Evolutionary conservation across 768 basidiomycete genomes (phyloP).

Genomic region (Tricholoma flavovirens): DNA sequence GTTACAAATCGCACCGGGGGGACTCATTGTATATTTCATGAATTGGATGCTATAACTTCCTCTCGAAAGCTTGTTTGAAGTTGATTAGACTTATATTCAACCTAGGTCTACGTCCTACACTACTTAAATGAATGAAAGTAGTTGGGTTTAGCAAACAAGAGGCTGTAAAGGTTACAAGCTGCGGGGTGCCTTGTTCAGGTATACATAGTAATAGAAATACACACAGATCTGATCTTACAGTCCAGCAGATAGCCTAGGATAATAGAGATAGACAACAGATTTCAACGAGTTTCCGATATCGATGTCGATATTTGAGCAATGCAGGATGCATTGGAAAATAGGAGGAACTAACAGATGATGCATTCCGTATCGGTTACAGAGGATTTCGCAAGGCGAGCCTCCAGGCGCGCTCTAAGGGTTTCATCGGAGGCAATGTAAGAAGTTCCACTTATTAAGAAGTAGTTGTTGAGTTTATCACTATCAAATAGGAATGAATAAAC

Average conservation of each 20-base stretch:
- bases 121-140: too few relatives aligned
- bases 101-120: too few relatives aligned
- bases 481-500: constrained; percentile 14
- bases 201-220: neutral
- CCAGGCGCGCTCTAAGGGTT: constrained; percentile 38
- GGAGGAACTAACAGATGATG: constrained; percentile 32
- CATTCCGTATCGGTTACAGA: constrained; percentile 28
- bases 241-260: too few relatives aligned
- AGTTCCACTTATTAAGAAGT: constrained; percentile 28
- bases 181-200: neutral
- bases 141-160: too few relatives aligned
- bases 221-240: neutral
- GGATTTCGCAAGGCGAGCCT: constrained; percentile 37
- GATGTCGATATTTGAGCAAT: neutral
- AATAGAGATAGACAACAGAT: too few relatives aligned
- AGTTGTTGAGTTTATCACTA: neutral
- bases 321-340: neutral
- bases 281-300: neutral
- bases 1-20: too few relatives aligned
- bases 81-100: too few relatives aligned
- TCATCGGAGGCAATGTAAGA: constrained; percentile 43
- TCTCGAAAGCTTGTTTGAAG: too few relatives aligned
- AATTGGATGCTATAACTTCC: too few relatives aligned
- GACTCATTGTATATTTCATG: too few relatives aligned
- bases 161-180: too few relatives aligned